phyloP scores from a whole-genome alignment of 345 rosid species.

The Dovyalis caffra region DNA sequence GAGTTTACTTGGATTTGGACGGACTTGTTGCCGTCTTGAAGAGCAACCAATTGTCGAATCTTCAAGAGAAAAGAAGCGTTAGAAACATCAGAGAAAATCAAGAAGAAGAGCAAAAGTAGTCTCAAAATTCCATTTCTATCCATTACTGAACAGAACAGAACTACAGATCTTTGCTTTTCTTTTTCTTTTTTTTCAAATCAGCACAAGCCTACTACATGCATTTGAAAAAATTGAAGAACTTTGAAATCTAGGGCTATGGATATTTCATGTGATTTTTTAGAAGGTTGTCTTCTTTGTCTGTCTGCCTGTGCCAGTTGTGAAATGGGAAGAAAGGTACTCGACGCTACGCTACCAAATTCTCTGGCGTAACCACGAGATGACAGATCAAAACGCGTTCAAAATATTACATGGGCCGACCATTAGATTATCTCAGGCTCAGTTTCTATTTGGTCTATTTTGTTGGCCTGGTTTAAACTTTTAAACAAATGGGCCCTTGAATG shows the following conservation, averaged over 20 bases:
- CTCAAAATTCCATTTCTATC: constrained; percentile 11
- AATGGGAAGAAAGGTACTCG: background rate
- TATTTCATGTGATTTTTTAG: background rate
- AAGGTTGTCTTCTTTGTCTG: background rate
- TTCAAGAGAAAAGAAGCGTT: constrained; percentile 27
- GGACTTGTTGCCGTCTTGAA: constrained; percentile 5
- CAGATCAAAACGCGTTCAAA: background rate
- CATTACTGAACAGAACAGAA: constrained; percentile 5
- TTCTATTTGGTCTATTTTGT: background rate
- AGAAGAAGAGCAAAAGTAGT: constrained; percentile 37
- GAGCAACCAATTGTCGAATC: constrained; percentile 35
- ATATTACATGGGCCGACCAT: background rate
- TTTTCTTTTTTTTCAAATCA: background rate
- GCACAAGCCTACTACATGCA: background rate
- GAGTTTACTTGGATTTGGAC: constrained; percentile 35
- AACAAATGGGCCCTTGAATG: background rate
- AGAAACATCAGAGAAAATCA: constrained; percentile 43
- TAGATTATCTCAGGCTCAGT: background rate
- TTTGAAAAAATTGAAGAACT: background rate
- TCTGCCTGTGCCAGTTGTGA: background rate
- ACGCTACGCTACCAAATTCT: too few species aligned
- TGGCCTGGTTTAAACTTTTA: background rate
- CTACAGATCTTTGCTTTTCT: background rate
- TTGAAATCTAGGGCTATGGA: background rate
- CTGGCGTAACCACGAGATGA: too few species aligned